Percentiles rank a stretch among this genome's conserved stretches.
Conservation (phyloP, 805 yeast genomes). For the Metschnikowia gelsemii region DNA sequence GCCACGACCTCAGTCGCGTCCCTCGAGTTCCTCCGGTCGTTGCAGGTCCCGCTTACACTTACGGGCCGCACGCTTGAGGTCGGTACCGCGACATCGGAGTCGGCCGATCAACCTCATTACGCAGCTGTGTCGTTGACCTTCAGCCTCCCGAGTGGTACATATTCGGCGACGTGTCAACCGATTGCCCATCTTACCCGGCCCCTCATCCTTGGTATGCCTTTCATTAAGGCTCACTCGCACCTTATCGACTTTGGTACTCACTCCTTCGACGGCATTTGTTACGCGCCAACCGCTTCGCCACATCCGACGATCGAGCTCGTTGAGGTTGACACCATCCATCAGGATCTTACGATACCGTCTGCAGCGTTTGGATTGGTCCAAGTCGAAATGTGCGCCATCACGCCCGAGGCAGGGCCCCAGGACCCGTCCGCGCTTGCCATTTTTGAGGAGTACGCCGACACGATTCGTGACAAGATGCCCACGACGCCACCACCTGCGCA, state of each 20-base stretch:
- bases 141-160: neutral
- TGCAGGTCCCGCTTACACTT: neutral
- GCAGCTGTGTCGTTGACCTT: neutral
- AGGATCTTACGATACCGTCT: neutral
- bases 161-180: neutral
- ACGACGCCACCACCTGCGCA: neutral
- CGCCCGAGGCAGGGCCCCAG: neutral
- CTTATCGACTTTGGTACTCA: constrained; percentile 1
- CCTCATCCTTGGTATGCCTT: constrained; percentile 4
- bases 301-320: neutral
- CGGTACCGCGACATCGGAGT: neutral
- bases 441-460: constrained; percentile 1
- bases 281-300: neutral
- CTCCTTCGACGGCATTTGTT: neutral
- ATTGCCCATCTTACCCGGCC: neutral
- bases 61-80: neutral
- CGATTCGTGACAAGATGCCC: constrained; percentile 1
- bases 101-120: neutral
- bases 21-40: no score
- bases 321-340: neutral
- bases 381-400: neutral
- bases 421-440: constrained; percentile 1
- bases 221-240: neutral
- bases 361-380: neutral
- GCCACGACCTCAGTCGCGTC: neutral